Percentiles rank a stretch among this genome's conserved stretches.
Conservation (phyloP, 2,329 filamentous ascomycete genomes). For the Microcyclospora tardicrescens region DNA sequence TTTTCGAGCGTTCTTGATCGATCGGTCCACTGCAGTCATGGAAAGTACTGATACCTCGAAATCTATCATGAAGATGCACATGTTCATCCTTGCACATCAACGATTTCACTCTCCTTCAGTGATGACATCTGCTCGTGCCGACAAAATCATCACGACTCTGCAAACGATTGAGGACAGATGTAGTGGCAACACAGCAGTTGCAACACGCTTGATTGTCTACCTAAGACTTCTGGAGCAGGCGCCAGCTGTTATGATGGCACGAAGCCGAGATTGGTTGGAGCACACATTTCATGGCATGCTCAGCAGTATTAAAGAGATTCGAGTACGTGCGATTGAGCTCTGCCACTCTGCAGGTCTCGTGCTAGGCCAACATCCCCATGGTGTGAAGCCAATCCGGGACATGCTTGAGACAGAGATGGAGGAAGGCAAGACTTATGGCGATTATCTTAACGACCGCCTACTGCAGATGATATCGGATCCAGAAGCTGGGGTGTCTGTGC, state of each 20-base stretch:
- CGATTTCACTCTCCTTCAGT: slow-evolving; percentile 56
- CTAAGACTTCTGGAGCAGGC: slow-evolving; percentile 62
- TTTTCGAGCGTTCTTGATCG: slow-evolving; percentile 67
- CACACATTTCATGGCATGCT: slow-evolving; percentile 74
- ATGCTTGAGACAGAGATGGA: slow-evolving; percentile 41
- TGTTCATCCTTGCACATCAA: slow-evolving; percentile 70
- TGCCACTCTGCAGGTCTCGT: slow-evolving; percentile 57
- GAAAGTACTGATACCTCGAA: slow-evolving; percentile 59
- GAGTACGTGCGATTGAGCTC: slow-evolving; percentile 58
- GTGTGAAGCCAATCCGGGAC: slow-evolving; percentile 54
- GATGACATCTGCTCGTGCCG: slow-evolving; percentile 59
- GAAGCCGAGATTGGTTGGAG: slow-evolving; percentile 63
- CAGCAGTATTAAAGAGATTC: slow-evolving; percentile 63
- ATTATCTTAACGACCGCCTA: slow-evolving; percentile 55
- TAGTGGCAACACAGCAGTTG: slow-evolving; percentile 67
- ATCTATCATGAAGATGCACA: slow-evolving; percentile 61
- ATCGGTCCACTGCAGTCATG: slow-evolving; percentile 64
- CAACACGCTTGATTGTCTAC: slow-evolving; percentile 67
- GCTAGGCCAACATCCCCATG: slow-evolving; percentile 54
- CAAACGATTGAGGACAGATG: slow-evolving; percentile 60
- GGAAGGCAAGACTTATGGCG: slow-evolving; percentile 50
- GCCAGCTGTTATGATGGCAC: slow-evolving; percentile 54
- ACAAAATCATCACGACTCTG: slow-evolving; percentile 56
- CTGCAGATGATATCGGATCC: slow-evolving; percentile 50
- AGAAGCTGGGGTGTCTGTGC: slow-evolving; percentile 53